Conservation (phyloP, 2,329 filamentous ascomycete species). For the Sordariomycetes sp. region DNA sequence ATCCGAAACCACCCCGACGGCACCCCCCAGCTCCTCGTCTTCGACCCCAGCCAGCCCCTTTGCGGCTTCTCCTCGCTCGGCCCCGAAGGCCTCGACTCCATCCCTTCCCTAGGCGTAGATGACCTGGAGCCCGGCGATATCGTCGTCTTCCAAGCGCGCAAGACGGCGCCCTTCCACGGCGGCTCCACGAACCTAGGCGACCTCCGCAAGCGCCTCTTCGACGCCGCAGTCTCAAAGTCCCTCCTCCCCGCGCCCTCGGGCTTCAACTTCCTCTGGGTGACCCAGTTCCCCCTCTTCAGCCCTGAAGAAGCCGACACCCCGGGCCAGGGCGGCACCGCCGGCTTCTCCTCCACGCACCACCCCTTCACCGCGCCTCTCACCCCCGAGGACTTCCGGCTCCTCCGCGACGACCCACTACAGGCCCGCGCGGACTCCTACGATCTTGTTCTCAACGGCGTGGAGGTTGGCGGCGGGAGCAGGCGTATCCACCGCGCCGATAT, state of each 20-base stretch:
- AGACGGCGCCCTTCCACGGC: conserved; percentile 49
- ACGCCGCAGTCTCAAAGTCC: conserved; percentile 49
- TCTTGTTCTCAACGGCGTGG: conserved; percentile 87
- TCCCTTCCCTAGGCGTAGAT: not conserved
- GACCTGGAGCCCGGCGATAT: conserved; percentile 58
- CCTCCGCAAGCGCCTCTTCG: conserved; percentile 57
- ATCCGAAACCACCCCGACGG: conserved; percentile 62
- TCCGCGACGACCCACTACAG: conserved; percentile 57
- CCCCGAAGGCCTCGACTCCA: conserved; percentile 1
- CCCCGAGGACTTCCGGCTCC: conserved; percentile 56
- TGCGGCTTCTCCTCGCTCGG: conserved; percentile 67
- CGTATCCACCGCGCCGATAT: conserved; percentile 78
- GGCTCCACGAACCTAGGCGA: conserved; percentile 63
- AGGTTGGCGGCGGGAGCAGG: conserved; percentile 83
- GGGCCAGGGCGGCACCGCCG: conserved; percentile 69
- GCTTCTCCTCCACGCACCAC: conserved; percentile 81
- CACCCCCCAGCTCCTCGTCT: conserved; percentile 67
- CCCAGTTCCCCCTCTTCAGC: conserved; percentile 85
- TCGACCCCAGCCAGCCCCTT: conserved; percentile 60
- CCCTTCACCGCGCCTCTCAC: conserved; percentile 85
- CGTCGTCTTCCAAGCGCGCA: conserved; percentile 68
- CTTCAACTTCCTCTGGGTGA: conserved; percentile 73
- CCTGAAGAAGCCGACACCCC: conserved; percentile 45
- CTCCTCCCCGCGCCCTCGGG: conserved; percentile 33
- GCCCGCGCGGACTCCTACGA: conserved; percentile 87